Percentiles rank a stretch among this genome's conserved stretches.
Conservation (phyloP, 495 filamentous ascomycete genomes). For the Tricharina praecox region DNA sequence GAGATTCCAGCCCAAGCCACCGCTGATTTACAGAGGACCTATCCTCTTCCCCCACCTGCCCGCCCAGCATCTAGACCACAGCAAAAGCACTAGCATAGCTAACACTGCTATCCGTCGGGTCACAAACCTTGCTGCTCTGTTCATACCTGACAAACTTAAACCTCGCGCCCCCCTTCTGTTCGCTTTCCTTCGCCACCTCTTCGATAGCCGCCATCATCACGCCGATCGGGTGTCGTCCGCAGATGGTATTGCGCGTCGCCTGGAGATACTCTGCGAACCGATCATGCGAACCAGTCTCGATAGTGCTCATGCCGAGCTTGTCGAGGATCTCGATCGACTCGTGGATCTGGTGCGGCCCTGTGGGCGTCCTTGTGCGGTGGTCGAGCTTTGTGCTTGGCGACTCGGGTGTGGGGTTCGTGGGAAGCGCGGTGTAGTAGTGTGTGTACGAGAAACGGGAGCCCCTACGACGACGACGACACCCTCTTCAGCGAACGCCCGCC, state of each 20-base stretch:
- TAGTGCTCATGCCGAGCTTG: constrained; percentile 61
- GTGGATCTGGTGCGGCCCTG: constrained; percentile 47
- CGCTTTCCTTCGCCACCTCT: constrained; percentile 30
- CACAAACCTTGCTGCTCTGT: constrained; percentile 61
- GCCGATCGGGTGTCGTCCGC: constrained; percentile 87
- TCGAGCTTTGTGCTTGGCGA: constrained; percentile 26
- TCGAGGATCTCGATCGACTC: constrained; percentile 76
- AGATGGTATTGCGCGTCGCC: constrained; percentile 78
- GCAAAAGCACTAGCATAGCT: constrained; percentile 83
- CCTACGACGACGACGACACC: no score
- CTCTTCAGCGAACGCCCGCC: no score
- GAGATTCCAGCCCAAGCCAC: no score
- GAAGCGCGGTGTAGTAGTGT: constrained; percentile 48
- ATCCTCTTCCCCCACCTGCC: no score
- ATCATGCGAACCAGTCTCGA: constrained; percentile 53
- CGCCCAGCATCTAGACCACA: no score
- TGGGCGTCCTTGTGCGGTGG: constrained; percentile 18
- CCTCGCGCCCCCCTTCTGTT: constrained; percentile 33
- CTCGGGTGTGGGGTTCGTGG: constrained; percentile 20
- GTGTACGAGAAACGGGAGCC: constrained; percentile 74
- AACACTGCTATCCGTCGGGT: constrained; percentile 66
- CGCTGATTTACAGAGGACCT: no score
- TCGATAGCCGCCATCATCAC: constrained; percentile 83
- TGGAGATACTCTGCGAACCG: constrained; percentile 50
- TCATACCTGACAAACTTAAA: constrained; percentile 88